Evolutionary conservation across 192 early-diverging fungal genomes (phyloP).

Genomic region (Podila minutissima): DNA sequence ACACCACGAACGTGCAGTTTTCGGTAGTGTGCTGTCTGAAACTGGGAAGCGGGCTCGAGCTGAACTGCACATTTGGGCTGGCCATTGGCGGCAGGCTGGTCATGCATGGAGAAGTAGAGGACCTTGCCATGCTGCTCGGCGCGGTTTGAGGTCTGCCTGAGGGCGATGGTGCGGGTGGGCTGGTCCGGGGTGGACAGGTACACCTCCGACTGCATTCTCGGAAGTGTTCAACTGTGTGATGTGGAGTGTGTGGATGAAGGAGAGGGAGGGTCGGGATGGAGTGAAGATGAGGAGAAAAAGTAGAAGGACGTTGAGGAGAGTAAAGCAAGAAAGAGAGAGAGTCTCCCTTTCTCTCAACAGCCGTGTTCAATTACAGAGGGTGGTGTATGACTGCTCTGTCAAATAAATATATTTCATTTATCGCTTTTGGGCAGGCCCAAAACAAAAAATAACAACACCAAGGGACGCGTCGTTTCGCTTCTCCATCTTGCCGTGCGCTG

Average conservation of each 20-base stretch:
- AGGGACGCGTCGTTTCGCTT: too few relatives aligned
- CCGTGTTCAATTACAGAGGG: too few relatives aligned
- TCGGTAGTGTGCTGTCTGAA: slow-evolving; percentile 51
- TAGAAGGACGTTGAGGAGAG: background rate
- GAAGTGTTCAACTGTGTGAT: background rate
- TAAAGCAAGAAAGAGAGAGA: background rate
- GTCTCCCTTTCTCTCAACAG: too few relatives aligned
- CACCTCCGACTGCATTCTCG: slow-evolving; percentile 44
- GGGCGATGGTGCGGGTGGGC: slow-evolving; percentile 18
- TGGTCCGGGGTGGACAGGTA: slow-evolving; percentile 23
- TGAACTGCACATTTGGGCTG: slow-evolving; percentile 45
- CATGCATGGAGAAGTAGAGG: slow-evolving; percentile 27
- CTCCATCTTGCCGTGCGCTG: too few relatives aligned
- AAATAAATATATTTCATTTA: too few relatives aligned
- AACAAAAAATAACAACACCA: too few relatives aligned
- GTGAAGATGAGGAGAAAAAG: background rate
- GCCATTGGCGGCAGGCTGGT: slow-evolving; percentile 14
- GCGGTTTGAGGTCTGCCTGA: slow-evolving; percentile 18
- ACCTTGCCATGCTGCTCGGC: slow-evolving; percentile 18
- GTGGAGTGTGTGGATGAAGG: background rate
- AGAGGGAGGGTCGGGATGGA: background rate
- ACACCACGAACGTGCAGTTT: slow-evolving; percentile 56
- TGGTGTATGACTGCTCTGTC: too few relatives aligned
- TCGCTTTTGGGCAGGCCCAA: too few relatives aligned
- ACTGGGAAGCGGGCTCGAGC: slow-evolving; percentile 43